These are phyloP conservation scores for Allium cepa DNA, from an alignment of 106 monocot species.

Conservation along the genomic window DNA sequence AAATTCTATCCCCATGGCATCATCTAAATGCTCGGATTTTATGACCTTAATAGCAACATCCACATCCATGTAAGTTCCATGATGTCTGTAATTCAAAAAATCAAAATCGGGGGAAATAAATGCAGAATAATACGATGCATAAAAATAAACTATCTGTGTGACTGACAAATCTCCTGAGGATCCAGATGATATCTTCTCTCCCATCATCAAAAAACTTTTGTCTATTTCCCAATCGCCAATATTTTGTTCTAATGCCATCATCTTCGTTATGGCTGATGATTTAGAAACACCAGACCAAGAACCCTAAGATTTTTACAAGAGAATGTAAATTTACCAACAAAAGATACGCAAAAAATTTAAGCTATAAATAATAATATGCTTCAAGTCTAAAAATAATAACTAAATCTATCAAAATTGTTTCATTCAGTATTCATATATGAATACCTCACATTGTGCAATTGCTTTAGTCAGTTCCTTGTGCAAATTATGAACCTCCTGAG, in stretches of 20 bases:
- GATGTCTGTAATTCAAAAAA: conserved; percentile 39
- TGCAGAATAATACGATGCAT: not conserved
- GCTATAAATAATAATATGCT: not conserved
- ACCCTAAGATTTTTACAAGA: conserved; percentile 16
- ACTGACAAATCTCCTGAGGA: conserved; percentile 86
- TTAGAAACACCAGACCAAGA: conserved; percentile 48
- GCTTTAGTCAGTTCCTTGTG: conserved; percentile 38
- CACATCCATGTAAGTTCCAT: conserved; percentile 62
- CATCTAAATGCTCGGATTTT: conserved; percentile 58
- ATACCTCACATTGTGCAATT: conserved; percentile 45
- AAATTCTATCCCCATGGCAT: conserved; percentile 57
- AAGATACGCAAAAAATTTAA: too few relatives aligned
- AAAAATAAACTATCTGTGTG: not conserved
- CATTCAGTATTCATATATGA: not conserved
- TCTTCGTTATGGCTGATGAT: conserved; percentile 24
- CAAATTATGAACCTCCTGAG: conserved; percentile 59
- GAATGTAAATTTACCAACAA: too few relatives aligned
- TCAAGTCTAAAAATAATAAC: not conserved
- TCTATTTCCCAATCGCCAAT: conserved; percentile 65
- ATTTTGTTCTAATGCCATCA: conserved; percentile 27
- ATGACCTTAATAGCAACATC: conserved; percentile 94
- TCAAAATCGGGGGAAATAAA: not conserved
- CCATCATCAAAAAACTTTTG: conserved; percentile 46
- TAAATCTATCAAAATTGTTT: too few relatives aligned
- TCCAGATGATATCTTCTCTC: conserved; percentile 69